phyloP scores from a whole-genome alignment of 805 yeast species.

The Yamadazyma sp. region DNA sequence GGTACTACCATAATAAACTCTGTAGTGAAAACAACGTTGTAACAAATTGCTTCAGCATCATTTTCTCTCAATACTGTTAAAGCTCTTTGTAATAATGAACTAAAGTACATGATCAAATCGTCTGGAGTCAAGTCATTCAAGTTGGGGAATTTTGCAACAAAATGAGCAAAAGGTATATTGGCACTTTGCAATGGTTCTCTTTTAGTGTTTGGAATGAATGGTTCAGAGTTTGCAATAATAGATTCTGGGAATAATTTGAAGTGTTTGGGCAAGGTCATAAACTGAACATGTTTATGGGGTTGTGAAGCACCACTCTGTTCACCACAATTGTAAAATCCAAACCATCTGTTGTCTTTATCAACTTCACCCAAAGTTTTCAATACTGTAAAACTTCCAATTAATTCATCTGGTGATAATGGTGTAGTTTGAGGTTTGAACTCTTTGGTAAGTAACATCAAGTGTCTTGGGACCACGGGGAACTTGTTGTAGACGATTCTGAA shows the following conservation, averaged over 20 bases:
- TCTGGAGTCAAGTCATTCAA: constrained; percentile 47
- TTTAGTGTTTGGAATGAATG: constrained; percentile 49
- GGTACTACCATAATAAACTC: constrained; percentile 89
- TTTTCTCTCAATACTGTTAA: constrained; percentile 62
- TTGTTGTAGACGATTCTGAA: constrained; percentile 73
- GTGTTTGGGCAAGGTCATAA: constrained; percentile 63
- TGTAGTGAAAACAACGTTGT: constrained; percentile 78
- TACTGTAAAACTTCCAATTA: constrained; percentile 55
- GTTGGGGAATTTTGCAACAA: constrained; percentile 57
- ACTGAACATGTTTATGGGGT: constrained; percentile 89
- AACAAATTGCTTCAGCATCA: constrained; percentile 51
- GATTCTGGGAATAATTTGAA: constrained; percentile 57
- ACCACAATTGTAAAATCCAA: constrained; percentile 90
- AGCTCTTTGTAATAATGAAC: constrained; percentile 67
- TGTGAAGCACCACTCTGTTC: constrained; percentile 91
- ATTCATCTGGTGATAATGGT: constrained; percentile 70
- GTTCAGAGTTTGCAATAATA: constrained; percentile 39
- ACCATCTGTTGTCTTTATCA: constrained; percentile 44
- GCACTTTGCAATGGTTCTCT: constrained; percentile 60
- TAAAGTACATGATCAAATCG: constrained; percentile 62
- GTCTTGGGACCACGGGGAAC: constrained; percentile 79
- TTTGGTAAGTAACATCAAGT: constrained; percentile 75
- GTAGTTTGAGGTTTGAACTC: constrained; percentile 68
- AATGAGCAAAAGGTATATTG: constrained; percentile 79
- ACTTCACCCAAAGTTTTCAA: constrained; percentile 46